These are phyloP conservation scores for Solanum neorickii DNA, from an alignment of 257 asterid species.

Conservation along the genomic window DNA sequence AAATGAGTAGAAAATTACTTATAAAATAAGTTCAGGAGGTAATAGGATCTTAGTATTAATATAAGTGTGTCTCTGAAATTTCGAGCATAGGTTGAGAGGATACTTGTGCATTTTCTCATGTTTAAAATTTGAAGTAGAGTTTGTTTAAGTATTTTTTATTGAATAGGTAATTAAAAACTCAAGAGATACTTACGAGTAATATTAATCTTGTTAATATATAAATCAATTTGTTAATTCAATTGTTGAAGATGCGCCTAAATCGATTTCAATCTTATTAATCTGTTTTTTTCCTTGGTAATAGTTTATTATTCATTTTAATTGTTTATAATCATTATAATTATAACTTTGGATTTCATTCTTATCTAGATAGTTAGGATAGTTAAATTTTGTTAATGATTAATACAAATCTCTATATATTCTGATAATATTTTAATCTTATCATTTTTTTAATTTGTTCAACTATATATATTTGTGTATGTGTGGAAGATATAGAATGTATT, in stretches of 20 bases:
- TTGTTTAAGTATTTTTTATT: not conserved
- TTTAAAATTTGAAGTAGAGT: not conserved
- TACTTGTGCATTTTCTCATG: too few relatives aligned
- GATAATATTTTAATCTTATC: not conserved
- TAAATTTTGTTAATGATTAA: not conserved
- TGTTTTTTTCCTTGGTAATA: not conserved
- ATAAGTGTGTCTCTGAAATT: too few relatives aligned
- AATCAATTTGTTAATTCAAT: not conserved
- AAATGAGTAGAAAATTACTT: too few relatives aligned
- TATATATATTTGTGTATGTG: not conserved
- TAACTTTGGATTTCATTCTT: not conserved
- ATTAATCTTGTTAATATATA: not conserved
- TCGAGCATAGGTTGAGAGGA: accelerated
- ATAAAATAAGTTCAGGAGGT: too few relatives aligned
- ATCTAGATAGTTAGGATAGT: not conserved
- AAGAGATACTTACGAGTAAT: not conserved
- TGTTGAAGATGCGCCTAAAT: not conserved
- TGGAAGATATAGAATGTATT: not conserved
- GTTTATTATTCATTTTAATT: too few relatives aligned
- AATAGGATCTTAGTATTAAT: too few relatives aligned
- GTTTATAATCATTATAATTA: not conserved
- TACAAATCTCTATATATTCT: not conserved
- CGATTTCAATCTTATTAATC: not conserved
- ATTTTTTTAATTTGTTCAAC: not conserved
- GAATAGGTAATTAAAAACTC: not conserved